These are phyloP conservation scores for Cordyceps farinosa DNA, from an alignment of 2,329 filamentous ascomycete genomes.

Conservation along the genomic window DNA sequence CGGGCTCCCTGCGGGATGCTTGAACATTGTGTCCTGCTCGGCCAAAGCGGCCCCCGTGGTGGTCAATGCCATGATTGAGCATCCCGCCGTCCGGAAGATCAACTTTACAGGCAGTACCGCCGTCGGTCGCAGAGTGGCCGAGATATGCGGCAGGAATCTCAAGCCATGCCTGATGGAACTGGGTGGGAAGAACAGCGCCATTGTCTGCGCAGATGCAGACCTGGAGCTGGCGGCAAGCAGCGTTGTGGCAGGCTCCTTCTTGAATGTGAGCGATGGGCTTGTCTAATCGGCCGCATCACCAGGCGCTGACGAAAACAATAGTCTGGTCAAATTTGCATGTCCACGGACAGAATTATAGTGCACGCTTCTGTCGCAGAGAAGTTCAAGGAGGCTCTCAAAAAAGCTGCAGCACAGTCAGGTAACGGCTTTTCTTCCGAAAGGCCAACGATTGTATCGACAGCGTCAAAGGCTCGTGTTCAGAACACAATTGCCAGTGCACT, in stretches of 20 bases:
- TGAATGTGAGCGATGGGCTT: conserved; percentile 42
- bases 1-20: conserved; percentile 38
- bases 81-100: conserved; percentile 51
- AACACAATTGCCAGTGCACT: not conserved
- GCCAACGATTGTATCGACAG: not conserved
- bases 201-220: conserved; percentile 78
- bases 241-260: conserved; percentile 66
- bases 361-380: conserved; percentile 44
- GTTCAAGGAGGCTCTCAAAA: conserved; percentile 45
- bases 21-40: conserved; percentile 36
- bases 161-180: conserved; percentile 81
- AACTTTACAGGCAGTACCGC: conserved; percentile 80
- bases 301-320: not conserved
- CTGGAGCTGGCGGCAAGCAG: conserved; percentile 65
- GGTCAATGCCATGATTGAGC: conserved; percentile 34
- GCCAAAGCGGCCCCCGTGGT: conserved; percentile 33
- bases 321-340: conserved; percentile 81
- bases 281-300: not conserved
- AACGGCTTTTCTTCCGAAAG: not conserved
- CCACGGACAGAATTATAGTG: conserved; percentile 69
- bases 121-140: conserved; percentile 70
- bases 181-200: conserved; percentile 75
- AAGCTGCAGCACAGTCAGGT: conserved; percentile 29
- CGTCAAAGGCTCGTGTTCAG: not conserved
- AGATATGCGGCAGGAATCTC: conserved; percentile 65